Evolutionary conservation across 305 asterid genomes (phyloP).

Genomic region (Galium porrigens): DNA sequence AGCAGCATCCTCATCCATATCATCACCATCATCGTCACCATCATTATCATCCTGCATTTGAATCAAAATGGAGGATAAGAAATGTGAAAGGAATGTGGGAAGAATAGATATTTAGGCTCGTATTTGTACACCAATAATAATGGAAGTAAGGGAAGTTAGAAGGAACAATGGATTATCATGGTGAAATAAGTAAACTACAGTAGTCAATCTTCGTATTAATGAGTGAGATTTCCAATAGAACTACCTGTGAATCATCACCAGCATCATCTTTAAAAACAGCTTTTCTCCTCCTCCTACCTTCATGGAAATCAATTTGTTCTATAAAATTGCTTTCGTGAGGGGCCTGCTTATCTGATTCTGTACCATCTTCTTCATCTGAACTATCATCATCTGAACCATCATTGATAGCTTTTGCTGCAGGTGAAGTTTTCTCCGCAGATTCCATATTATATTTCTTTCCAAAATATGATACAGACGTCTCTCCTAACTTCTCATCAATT

Average conservation of each 20-base stretch:
- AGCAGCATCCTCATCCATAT: conserved; percentile 14
- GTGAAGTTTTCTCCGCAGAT: conserved; percentile 28
- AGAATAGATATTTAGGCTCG: background rate
- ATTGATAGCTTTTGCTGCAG: conserved; percentile 27
- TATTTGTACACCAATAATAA: background rate
- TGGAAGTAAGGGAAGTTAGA: background rate
- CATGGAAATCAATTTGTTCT: conserved; percentile 51
- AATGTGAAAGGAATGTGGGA: background rate
- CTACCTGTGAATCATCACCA: conserved; percentile 44
- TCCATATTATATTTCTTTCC: conserved; percentile 35
- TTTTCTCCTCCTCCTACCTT: conserved; percentile 84
- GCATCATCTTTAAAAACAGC: conserved; percentile 60
- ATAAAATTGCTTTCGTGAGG: conserved; percentile 21
- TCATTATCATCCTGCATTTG: conserved; percentile 52
- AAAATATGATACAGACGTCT: conserved; percentile 56
- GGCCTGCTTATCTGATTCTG: conserved; percentile 26
- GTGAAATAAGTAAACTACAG: background rate
- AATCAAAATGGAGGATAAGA: conserved; percentile 9
- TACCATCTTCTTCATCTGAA: conserved; percentile 46
- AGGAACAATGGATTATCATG: background rate
- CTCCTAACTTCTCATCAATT: conserved; percentile 63
- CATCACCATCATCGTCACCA: conserved; percentile 25
- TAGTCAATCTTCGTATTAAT: background rate
- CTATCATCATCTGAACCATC: conserved; percentile 29
- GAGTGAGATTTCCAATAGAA: background rate